Base-by-base conservation (phyloP, 805 yeast species). In the Soucietia sequanensis region DNA sequence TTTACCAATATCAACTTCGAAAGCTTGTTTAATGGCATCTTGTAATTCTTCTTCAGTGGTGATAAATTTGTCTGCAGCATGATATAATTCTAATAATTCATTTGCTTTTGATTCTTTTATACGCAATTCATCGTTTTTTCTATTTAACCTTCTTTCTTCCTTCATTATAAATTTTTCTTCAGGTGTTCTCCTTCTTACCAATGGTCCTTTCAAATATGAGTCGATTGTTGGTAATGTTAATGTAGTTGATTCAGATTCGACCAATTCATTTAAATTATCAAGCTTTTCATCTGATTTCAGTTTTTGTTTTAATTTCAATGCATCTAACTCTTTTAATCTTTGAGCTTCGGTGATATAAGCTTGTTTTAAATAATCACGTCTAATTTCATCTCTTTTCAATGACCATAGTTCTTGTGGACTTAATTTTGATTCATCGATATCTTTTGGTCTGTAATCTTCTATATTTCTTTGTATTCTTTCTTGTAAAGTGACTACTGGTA, bases 211-310 rank as follows among this genome's bases (percentile, higher is more conserved):
- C 41, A 86, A 59, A 43, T 79, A 70, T 24, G 74, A 70, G 48
- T 83, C 88, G 38, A 89, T 68, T 2, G 95, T 84, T 30, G 96
- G 96, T 33, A 87, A 67, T 1, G 95, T 86, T 50, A 82, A 72
- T 48, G 69, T 65, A 31, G 78, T 70, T 16, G 87, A 81, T 33
- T 67, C 70, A 5, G 75, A 59, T 43, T 70, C 72, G 29, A 56
- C 57, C 11, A 47, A 39, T n/a, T 43, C 44, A 18, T 50, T 47
- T 30, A 51, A 46, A 14, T 55, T 39, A 28, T 41, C 47, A 42
- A 53, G 52, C 34, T 57, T 47, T 30, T 54, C 57, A 27, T 49
- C 46, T 19, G 45, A 41, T 28, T 55, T 62, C 44, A 54, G 54
- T 14, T 58, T 70, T 21, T 50, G 47, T 34, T 46, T 41, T 3